Percentiles rank a stretch among this genome's conserved stretches.
Evolutionary conservation across 1,284 basidiomycete genomes (phyloP).

Genomic region (Rhodotorula sp.): DNA sequence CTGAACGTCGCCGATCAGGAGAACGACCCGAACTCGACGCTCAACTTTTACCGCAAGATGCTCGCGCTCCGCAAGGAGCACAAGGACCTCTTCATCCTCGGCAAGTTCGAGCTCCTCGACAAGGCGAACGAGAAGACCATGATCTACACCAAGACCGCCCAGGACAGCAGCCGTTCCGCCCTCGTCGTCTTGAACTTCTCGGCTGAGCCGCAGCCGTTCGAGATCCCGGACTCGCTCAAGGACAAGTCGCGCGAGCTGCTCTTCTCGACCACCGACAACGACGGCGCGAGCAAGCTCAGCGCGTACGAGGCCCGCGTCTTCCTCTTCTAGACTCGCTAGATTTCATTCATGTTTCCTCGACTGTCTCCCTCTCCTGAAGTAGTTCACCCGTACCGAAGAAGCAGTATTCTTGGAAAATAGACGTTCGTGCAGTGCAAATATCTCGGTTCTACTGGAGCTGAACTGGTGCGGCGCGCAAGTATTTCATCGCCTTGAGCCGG

Average conservation of each 20-base stretch:
- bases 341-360: no score
- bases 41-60: slow-evolving; percentile 61
- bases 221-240: slow-evolving; percentile 6
- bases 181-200: slow-evolving; percentile 60
- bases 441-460: no score
- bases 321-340: slow-evolving; percentile 2
- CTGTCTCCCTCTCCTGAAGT: no score
- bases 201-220: slow-evolving; percentile 42
- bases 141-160: slow-evolving; percentile 55
- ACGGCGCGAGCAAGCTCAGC: neutral
- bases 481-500: no score
- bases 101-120: slow-evolving; percentile 58
- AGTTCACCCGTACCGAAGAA: no score
- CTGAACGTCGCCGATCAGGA: slow-evolving; percentile 64
- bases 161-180: slow-evolving; percentile 42
- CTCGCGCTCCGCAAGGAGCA: slow-evolving; percentile 59
- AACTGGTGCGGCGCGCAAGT: no score
- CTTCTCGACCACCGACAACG: slow-evolving; percentile 1
- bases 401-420: no score
- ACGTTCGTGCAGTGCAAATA: no score
- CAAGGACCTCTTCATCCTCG: slow-evolving; percentile 52
- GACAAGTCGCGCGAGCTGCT: neutral
- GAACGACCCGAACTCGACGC: slow-evolving; percentile 54
- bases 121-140: slow-evolving; percentile 58
- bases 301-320: slow-evolving; percentile 19